These are phyloP conservation scores for Bipolaris cookei DNA, from an alignment of 2,329 filamentous ascomycete species.

Conservation along the genomic window DNA sequence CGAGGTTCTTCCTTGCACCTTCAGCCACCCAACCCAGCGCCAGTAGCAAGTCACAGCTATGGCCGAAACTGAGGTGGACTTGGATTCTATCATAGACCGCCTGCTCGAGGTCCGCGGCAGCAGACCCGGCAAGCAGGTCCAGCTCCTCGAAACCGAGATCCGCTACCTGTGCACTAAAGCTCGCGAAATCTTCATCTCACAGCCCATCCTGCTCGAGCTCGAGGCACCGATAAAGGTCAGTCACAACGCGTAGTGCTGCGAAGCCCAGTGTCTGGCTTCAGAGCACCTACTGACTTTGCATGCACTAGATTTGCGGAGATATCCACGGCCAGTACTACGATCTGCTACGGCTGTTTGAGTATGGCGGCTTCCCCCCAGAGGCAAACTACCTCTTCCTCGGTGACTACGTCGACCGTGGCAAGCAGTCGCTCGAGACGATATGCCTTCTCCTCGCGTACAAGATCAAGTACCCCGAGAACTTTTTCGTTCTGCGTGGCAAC, in stretches of 20 bases:
- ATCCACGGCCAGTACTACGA: conserved; percentile 99
- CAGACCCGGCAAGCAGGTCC: conserved; percentile 97
- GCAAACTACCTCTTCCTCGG: conserved; percentile 94
- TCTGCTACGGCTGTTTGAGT: conserved; percentile 94
- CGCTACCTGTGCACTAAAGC: conserved; percentile 98
- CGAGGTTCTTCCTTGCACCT: conserved; percentile 46
- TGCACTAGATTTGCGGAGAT: conserved; percentile 88
- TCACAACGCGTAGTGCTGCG: conserved; percentile 16
- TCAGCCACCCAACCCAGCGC: conserved; percentile 28
- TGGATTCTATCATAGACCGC: conserved; percentile 99
- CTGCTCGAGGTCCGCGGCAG: conserved; percentile 97
- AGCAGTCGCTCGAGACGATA: conserved; percentile 95
- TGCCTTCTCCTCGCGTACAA: conserved; percentile 88
- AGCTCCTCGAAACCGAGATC: conserved; percentile 95
- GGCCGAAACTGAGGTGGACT: conserved; percentile 90
- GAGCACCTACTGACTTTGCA: conserved; percentile 21
- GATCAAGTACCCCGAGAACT: conserved; percentile 96
- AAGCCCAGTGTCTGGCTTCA: conserved; percentile 5
- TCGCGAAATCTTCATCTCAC: conserved; percentile 98
- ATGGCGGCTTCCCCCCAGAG: conserved; percentile 92
- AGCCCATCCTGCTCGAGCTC: conserved; percentile 95
- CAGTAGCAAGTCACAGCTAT: conserved; percentile 59
- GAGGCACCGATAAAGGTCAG: conserved; percentile 98
- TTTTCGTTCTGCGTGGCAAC: conserved; percentile 92
- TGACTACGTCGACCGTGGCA: conserved; percentile 95